Conservation (phyloP, 805 yeast species). For the Metschnikowia drakensbergensis region DNA sequence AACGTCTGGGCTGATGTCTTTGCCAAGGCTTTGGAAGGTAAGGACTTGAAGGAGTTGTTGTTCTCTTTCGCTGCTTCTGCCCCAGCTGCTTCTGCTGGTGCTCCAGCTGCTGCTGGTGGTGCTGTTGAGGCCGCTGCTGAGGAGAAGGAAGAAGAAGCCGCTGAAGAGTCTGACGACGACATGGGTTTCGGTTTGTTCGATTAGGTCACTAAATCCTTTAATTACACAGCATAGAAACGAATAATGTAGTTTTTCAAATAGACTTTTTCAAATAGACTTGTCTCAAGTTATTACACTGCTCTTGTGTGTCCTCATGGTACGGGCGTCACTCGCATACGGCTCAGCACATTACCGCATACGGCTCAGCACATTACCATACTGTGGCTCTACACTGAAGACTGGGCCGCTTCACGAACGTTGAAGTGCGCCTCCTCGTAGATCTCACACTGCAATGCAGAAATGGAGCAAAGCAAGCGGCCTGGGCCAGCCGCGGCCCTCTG, state of each 20-base stretch:
- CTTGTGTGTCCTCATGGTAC: too few species aligned
- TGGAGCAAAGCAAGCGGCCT: too few species aligned
- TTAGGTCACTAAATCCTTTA: constrained; percentile 15
- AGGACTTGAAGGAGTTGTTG: constrained; percentile 77
- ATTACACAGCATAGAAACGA: constrained; percentile 12
- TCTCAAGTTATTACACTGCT: too few species aligned
- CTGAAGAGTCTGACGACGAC: constrained; percentile 23
- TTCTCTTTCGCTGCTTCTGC: constrained; percentile 49
- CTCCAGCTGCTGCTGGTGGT: constrained; percentile 33
- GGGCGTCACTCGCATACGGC: too few species aligned
- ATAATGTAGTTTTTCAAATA: neutral
- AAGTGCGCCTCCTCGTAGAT: too few species aligned
- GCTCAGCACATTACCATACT: too few species aligned
- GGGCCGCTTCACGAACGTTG: too few species aligned
- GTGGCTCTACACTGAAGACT: too few species aligned
- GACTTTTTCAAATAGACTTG: too few species aligned
- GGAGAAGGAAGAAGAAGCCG: constrained; percentile 21
- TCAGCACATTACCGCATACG: too few species aligned
- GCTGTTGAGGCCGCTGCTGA: constrained; percentile 49
- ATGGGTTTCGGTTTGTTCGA: constrained; percentile 33
- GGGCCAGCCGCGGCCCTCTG: too few species aligned
- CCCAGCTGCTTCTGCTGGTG: constrained; percentile 37
- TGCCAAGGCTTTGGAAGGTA: constrained; percentile 84
- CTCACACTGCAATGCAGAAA: too few species aligned
- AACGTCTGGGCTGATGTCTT: constrained; percentile 81